Evolutionary conservation across 129 eudicot species (phyloP), one percentile per base, ranked within the genome.

Genomic region (Apium graveolens): DNA sequence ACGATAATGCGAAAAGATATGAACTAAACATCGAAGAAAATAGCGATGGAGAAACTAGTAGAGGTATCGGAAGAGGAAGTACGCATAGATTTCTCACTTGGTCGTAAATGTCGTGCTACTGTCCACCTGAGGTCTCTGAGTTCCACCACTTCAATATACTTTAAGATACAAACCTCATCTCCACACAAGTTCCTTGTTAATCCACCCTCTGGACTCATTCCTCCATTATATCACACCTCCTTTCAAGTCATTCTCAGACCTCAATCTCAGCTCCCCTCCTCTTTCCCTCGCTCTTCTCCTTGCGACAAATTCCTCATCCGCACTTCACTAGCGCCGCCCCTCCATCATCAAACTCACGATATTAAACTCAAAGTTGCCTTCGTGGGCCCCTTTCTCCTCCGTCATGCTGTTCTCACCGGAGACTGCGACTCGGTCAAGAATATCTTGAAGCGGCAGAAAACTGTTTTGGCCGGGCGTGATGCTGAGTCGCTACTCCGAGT

Each of bases 171-270:
- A 78, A 91, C 92, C 65, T 86, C 97, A 16, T 89, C 97, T 24
- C 97, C 94, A 7, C 89, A 87, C 62, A 87, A 87, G 44, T 91
- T 89, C 87, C 92, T 89, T 3, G 94, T 89, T 73, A 91, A 89
- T 44, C 97, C 92, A 48, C 89, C 94, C 48, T 80, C 42, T 69
- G 94, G 97, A 75, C 85, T 89, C 84, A 83, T 91, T 75, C 78
- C 90, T 11, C 97, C 97, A 9, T 73, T 91, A n/a, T 78, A 91
- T 73, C 80, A 89, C 75, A n/a, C 90, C 82, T 70, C 94, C 63
- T 72, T 91, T 81, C 97, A 91, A 44, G 78, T 91, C 81, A 85
- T 91, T 82, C 92, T 91, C 82, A 87, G 81, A 44, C 97, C 97
- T 16, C 97, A 89, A 65, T 79, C 92, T 27, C 89, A 87, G 18